These are phyloP conservation scores for Pestalotiopsis sp. DNA, from an alignment of 2,329 filamentous ascomycete genomes.

Conservation along the genomic window DNA sequence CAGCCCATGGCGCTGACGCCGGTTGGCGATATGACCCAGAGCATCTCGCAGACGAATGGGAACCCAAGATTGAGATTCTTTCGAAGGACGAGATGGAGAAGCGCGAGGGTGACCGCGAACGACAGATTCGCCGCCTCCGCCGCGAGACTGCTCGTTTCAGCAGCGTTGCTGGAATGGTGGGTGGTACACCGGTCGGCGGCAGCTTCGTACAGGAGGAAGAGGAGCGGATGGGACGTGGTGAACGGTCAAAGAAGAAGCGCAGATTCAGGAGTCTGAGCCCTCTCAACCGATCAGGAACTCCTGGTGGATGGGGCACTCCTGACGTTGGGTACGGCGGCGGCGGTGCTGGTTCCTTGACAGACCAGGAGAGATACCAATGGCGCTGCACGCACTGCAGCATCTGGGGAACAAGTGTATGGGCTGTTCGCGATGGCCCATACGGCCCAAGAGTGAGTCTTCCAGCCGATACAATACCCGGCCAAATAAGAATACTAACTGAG, in stretches of 20 bases:
- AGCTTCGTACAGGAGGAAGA: conserved; percentile 60
- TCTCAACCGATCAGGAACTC: conserved; percentile 65
- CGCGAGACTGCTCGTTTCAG: conserved; percentile 92
- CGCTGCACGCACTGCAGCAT: conserved; percentile 84
- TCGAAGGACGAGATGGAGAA: conserved; percentile 98
- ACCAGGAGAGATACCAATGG: conserved; percentile 81
- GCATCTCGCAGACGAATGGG: conserved; percentile 80
- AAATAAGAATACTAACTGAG: not conserved
- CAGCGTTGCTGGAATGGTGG: conserved; percentile 78
- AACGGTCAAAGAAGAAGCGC: conserved; percentile 93
- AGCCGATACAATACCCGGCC: not conserved
- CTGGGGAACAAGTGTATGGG: conserved; percentile 91
- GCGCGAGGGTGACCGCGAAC: conserved; percentile 88
- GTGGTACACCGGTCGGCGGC: conserved; percentile 64
- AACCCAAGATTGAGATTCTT: conserved; percentile 76
- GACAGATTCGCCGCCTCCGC: conserved; percentile 82
- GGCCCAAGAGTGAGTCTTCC: conserved; percentile 72
- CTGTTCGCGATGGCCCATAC: conserved; percentile 84
- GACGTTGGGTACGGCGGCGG: conserved; percentile 75
- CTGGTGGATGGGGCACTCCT: conserved; percentile 75
- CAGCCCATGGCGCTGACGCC: conserved; percentile 76
- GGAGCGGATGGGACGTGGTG: conserved; percentile 86
- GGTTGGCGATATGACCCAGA: conserved; percentile 97
- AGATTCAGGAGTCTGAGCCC: conserved; percentile 89
- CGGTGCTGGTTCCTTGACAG: conserved; percentile 64